A percentile compares a stretch with the other conserved stretches of the same genome.
These are phyloP conservation scores for Ogataea allantospora DNA, from an alignment of 805 yeast genomes.

Conservation along the genomic window DNA sequence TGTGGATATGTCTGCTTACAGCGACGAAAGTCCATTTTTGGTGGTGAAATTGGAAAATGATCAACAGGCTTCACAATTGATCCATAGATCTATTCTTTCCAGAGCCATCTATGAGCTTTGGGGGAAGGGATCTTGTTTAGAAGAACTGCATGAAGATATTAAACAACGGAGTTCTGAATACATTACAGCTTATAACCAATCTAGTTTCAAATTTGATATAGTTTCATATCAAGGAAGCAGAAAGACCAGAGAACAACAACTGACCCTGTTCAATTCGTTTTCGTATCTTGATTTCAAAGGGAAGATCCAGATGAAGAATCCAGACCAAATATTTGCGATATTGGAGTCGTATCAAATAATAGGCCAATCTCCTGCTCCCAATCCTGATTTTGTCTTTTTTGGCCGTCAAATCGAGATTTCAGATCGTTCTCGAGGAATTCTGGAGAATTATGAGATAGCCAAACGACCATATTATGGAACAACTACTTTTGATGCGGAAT, in stretches of 20 bases:
- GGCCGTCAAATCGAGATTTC: slow-evolving; percentile 68
- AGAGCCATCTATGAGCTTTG: slow-evolving; percentile 81
- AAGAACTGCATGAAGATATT: slow-evolving; percentile 55
- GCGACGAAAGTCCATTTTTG: slow-evolving; percentile 65
- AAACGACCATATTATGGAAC: slow-evolving; percentile 89
- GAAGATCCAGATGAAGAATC: slow-evolving; percentile 70
- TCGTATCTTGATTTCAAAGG: slow-evolving; percentile 72
- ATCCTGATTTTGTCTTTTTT: slow-evolving; percentile 63
- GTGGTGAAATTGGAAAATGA: slow-evolving; percentile 65
- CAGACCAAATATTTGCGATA: slow-evolving; percentile 67
- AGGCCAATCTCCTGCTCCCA: slow-evolving; percentile 36
- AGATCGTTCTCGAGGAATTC: slow-evolving; percentile 56
- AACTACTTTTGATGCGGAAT: slow-evolving; percentile 93
- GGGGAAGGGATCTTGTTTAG: slow-evolving; percentile 64
- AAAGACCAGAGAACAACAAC: slow-evolving; percentile 46
- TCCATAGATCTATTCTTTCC: slow-evolving; percentile 66
- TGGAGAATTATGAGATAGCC: slow-evolving; percentile 79
- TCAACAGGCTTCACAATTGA: slow-evolving; percentile 59
- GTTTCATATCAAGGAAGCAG: slow-evolving; percentile 72
- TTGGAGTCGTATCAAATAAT: slow-evolving; percentile 64
- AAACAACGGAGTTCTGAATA: slow-evolving; percentile 28
- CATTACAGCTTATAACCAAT: slow-evolving; percentile 38
- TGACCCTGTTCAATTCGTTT: slow-evolving; percentile 69
- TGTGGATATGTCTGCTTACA: slow-evolving; percentile 60
- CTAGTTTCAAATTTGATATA: slow-evolving; percentile 78